Conservation (phyloP, 2,329 filamentous ascomycete genomes). For the Nothomitra cinnamomea region DNA sequence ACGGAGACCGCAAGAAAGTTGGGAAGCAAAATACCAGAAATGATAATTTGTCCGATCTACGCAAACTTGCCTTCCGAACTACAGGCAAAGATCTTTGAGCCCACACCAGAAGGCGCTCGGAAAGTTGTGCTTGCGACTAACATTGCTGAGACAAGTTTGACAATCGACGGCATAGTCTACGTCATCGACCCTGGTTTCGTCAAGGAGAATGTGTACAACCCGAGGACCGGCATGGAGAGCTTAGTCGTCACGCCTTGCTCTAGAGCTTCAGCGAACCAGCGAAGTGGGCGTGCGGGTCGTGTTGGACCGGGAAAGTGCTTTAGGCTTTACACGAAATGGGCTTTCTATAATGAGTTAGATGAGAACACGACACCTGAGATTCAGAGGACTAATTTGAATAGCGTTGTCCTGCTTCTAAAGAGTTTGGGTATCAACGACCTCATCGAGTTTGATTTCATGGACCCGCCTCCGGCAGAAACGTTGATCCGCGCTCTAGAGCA, state of each 20-base stretch:
- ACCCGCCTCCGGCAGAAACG: conserved; percentile 76
- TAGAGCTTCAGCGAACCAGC: conserved; percentile 79
- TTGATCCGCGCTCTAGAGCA: conserved; percentile 80
- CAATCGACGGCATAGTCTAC: conserved; percentile 89
- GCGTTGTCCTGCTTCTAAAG: conserved; percentile 72
- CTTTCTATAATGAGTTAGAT: conserved; percentile 87
- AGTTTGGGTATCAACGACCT: conserved; percentile 84
- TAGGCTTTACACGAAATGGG: conserved; percentile 81
- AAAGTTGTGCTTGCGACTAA: conserved; percentile 94
- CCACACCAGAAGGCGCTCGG: conserved; percentile 65
- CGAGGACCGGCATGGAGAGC: conserved; percentile 80
- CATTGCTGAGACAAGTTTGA: conserved; percentile 90
- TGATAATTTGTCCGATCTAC: conserved; percentile 88
- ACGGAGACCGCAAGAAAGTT: conserved; percentile 76
- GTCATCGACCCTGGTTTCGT: conserved; percentile 92
- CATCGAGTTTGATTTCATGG: conserved; percentile 91
- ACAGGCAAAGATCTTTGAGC: conserved; percentile 88
- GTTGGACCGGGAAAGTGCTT: conserved; percentile 89
- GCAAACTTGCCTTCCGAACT: conserved; percentile 81
- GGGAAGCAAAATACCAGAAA: conserved; percentile 65
- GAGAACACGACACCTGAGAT: conserved; percentile 88
- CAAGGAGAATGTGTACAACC: conserved; percentile 90
- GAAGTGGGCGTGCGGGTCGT: conserved; percentile 81
- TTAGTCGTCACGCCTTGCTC: conserved; percentile 84
- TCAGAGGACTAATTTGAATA: conserved; percentile 72